Conservation (phyloP, 805 yeast genomes). For the Candida caryicola region DNA sequence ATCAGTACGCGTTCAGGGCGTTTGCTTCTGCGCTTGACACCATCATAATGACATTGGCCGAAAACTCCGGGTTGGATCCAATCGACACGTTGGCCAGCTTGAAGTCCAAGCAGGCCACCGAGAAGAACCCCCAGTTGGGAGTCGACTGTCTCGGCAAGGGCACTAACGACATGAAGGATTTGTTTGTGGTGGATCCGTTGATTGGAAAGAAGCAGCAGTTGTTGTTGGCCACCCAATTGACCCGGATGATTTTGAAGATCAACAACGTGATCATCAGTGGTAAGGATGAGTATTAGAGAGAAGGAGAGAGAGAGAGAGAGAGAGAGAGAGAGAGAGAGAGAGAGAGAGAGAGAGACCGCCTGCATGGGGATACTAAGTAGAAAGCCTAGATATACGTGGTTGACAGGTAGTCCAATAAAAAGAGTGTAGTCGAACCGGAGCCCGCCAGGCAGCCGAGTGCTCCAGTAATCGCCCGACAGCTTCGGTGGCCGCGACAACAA, state of each 20-base stretch:
- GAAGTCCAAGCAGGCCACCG: constrained; percentile 81
- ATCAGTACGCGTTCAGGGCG: constrained; percentile 96
- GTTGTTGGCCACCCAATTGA: constrained; percentile 91
- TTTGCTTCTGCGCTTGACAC: constrained; percentile 88
- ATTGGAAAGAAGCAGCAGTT: constrained; percentile 97
- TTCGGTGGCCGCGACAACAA: too few species aligned
- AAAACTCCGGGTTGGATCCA: constrained; percentile 93
- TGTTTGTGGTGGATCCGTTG: constrained; percentile 93
- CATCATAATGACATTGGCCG: constrained; percentile 93
- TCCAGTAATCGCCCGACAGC: too few species aligned
- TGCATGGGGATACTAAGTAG: neutral
- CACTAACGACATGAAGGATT: constrained; percentile 87
- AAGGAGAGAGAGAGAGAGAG: neutral
- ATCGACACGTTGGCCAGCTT: constrained; percentile 83
- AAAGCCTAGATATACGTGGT: too few species aligned
- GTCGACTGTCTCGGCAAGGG: constrained; percentile 92
- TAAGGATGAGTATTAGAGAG: constrained; percentile 59
- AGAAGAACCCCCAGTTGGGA: constrained; percentile 69
- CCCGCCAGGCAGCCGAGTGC: too few species aligned
- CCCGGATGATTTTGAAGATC: constrained; percentile 96
- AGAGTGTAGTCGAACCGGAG: too few species aligned
- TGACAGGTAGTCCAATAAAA: too few species aligned
- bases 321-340: neutral
- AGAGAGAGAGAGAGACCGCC: too few species aligned
- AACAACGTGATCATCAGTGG: constrained; percentile 94